phyloP scores from a whole-genome alignment of 768 basidiomycete genomes.

The Xanthoconium stramineum region DNA sequence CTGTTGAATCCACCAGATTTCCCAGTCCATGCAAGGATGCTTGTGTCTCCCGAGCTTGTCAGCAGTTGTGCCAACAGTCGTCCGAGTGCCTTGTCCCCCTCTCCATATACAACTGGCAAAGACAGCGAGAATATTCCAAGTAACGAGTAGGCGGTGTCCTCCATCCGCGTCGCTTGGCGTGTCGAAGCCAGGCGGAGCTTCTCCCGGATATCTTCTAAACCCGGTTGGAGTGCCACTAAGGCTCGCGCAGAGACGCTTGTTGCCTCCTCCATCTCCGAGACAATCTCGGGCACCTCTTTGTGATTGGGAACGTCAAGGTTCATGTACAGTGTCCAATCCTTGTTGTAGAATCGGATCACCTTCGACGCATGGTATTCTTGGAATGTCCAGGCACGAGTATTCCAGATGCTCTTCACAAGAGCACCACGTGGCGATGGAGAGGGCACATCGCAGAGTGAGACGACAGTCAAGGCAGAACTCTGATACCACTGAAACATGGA shows the following conservation, averaged over 20 bases:
- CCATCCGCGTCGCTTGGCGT: neutral
- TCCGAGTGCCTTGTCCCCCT: neutral
- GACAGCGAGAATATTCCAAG: neutral
- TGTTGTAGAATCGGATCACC: neutral
- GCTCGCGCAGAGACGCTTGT: neutral
- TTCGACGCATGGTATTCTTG: neutral
- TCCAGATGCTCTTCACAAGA: neutral
- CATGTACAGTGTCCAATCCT: neutral
- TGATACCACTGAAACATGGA: neutral
- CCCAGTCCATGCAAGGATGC: neutral
- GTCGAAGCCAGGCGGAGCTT: neutral
- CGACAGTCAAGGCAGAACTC: neutral
- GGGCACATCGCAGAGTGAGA: neutral
- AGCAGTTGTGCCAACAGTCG: neutral
- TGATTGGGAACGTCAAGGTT: neutral
- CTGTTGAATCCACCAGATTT: neutral
- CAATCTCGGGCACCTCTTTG: neutral
- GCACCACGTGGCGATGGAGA: neutral
- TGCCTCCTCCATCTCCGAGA: neutral
- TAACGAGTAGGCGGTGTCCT: neutral
- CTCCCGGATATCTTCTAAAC: neutral
- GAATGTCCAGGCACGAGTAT: neutral
- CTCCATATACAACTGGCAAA: neutral
- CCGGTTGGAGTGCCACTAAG: neutral
- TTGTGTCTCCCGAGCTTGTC: neutral